Conservation (phyloP, 1,284 basidiomycete species). For the Trichosporon coremiiforme region DNA sequence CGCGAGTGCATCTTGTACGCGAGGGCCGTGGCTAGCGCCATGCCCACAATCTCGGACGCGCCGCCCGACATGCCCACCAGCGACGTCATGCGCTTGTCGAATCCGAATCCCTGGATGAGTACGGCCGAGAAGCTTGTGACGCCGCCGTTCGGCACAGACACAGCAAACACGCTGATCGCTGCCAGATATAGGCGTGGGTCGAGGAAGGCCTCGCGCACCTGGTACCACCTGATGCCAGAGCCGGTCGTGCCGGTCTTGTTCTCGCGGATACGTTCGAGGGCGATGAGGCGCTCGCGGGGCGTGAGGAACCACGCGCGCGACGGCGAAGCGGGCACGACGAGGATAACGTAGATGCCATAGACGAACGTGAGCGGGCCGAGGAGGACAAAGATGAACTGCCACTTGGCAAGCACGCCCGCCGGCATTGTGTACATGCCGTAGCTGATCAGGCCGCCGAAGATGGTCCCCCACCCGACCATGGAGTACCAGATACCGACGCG, state of each 20-base stretch:
- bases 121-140: slow-evolving; percentile 32
- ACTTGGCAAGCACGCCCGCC: background rate
- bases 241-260: slow-evolving; percentile 54
- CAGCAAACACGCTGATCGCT: background rate
- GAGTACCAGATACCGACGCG: slow-evolving; percentile 40
- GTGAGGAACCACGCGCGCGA: slow-evolving; percentile 51
- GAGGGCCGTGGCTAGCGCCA: background rate
- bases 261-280: slow-evolving; percentile 54
- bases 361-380: slow-evolving; percentile 36
- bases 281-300: slow-evolving; percentile 51
- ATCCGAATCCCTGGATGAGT: slow-evolving; percentile 36
- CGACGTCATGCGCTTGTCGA: slow-evolving; percentile 32
- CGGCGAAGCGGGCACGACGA: slow-evolving; percentile 49
- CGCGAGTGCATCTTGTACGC: background rate
- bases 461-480: slow-evolving; percentile 27
- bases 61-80: slow-evolving; percentile 31
- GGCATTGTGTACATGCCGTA: slow-evolving; percentile 43
- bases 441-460: slow-evolving; percentile 39
- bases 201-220: slow-evolving; percentile 47
- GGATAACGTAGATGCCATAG: slow-evolving; percentile 16
- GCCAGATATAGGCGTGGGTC: slow-evolving; percentile 34
- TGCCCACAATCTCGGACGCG: slow-evolving; percentile 18
- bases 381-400: slow-evolving; percentile 37
- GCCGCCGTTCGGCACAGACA: slow-evolving; percentile 34
- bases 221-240: slow-evolving; percentile 44